These are phyloP conservation scores for Magnaporthiopsis incrustans DNA, from an alignment of 2,329 filamentous ascomycete species.

Conservation along the genomic window DNA sequence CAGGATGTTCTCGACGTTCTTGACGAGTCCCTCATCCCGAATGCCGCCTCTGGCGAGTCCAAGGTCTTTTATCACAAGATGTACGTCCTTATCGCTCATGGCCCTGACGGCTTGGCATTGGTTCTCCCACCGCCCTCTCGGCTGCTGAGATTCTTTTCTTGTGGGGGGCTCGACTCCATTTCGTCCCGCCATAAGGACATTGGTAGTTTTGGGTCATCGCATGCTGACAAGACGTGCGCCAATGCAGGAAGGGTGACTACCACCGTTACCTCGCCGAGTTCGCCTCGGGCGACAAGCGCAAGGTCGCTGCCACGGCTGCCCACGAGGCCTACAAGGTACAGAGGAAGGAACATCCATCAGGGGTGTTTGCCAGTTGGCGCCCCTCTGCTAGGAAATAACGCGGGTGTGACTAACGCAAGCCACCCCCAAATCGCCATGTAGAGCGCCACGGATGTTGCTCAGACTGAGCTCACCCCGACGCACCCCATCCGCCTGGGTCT, in stretches of 20 bases:
- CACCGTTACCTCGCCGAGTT: slow-evolving; percentile 98
- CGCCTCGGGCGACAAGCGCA: slow-evolving; percentile 87
- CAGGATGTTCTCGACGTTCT: slow-evolving; percentile 94
- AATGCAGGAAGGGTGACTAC: slow-evolving; percentile 92
- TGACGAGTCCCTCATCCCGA: slow-evolving; percentile 88
- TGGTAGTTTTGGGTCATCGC: not conserved
- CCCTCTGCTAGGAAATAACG: not conserved
- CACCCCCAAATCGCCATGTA: slow-evolving; percentile 24
- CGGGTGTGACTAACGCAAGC: no score
- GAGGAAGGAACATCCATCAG: not conserved
- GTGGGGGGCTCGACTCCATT: no score
- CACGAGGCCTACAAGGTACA: slow-evolving; percentile 89
- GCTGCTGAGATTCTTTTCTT: no score
- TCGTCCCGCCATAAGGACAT: not conserved
- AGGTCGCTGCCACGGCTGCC: slow-evolving; percentile 86
- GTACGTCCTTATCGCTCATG: slow-evolving; percentile 37
- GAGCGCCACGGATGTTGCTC: slow-evolving; percentile 87
- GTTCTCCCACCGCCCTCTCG: not conserved
- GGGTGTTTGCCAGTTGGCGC: not conserved
- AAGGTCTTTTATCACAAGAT: slow-evolving; percentile 99
- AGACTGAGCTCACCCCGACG: slow-evolving; percentile 81
- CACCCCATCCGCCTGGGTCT: slow-evolving; percentile 91
- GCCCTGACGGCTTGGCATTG: not conserved
- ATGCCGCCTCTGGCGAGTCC: slow-evolving; percentile 89
- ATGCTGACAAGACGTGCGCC: not conserved